Base-by-base conservation (phyloP, 2,329 filamentous ascomycete species). In the Cytospora leucostoma region DNA sequence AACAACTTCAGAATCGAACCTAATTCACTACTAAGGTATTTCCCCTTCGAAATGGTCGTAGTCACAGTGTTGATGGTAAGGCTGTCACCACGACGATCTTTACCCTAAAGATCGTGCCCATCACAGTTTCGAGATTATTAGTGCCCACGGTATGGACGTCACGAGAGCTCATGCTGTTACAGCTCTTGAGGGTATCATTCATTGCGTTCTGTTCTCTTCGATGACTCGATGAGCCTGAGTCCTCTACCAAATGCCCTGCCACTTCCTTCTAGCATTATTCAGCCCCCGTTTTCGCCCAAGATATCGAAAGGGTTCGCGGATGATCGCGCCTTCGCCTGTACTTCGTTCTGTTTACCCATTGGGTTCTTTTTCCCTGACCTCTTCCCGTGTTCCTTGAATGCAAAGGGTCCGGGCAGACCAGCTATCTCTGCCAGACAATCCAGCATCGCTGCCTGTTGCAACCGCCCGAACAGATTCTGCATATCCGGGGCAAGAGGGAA, bases 271-370 rank as follows among this genome's bases (percentile, higher is more conserved):
- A 2, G 21, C 3, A 47, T 12, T 10, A 7, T 4, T 47, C 10
- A 47, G n/a, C n/a, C 44, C 44, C 17, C 44, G 3, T 47, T 47
- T 12, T 47, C 44, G 8, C 44, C 44, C n/a, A 47, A 47, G 7
- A 47, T 21, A 47, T 60, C 65, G 7, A 59, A 66, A 2, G 59
- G 62, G 47, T 66, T 66, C 7, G 51, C 34, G 12, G 51, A 50
- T 2, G 33, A 50, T 8, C 2, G 12, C 8, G 37, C 13, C 33
- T 52, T 27, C 34, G 50, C n/a, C 44, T 32, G 38, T 13, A n/a
- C 33, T n/a, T 50, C 19, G 7, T 34, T 32, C 33, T 19, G 32
- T 33, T 33, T 54, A 13, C n/a, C 44, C 17, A 8, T 32, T 17
- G 3, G 40, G 34, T 33, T 38, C 27, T 17, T 52, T n/a, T 44